Evolutionary conservation across 495 filamentous ascomycete genomes (phyloP), one percentile per base, ranked within the genome.

Genomic region (Podospora pseudocomata): DNA sequence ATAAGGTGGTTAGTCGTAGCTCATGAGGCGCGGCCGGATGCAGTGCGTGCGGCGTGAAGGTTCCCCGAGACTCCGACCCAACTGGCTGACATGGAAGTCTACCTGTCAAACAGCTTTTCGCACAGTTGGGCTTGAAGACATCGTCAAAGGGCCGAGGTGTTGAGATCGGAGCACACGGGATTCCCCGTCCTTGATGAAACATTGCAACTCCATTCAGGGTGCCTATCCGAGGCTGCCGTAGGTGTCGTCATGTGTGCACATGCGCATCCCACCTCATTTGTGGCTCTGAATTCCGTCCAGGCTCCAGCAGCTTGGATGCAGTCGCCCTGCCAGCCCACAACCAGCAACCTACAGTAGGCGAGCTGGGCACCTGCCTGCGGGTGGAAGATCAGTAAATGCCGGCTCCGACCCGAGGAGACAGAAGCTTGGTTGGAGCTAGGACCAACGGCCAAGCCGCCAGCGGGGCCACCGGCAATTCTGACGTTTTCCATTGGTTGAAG

Each of bases 201-300:
- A 49, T 13, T 49, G 15, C 39, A 49, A 49, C 39, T 32, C 30
- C 39, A 16, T 49, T 16, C 39, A 18, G 2, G 39, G 39, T 16
- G 9, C 39, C 39, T 49, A 49, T 26, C 55, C 55, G 55, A 58
- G 55, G 55, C 55, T 58, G n/a, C 55, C 55, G 19, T 26, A 26
- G n/a, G 55, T 58, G 55, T 58, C 55, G 55, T 58, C 55, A 26
- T 58, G 55, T 58, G 55, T 19, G 55, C 55, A 58, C 55, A 58
- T 20, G 23, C 23, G 55, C 15, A 58, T 58, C 55, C 55, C 55
- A 58, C 55, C 15, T 58, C 55, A 11, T 26, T 7, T 20, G 55
- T 19, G 55, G 23, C 55, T 58, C 39, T 49, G 39, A 49, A 49
- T 49, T 49, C 39, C 39, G 7, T 13, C 39, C 55, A 58, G 55